Conservation (phyloP, 192 early-diverging fungal species). For the Coemansia sp. region DNA sequence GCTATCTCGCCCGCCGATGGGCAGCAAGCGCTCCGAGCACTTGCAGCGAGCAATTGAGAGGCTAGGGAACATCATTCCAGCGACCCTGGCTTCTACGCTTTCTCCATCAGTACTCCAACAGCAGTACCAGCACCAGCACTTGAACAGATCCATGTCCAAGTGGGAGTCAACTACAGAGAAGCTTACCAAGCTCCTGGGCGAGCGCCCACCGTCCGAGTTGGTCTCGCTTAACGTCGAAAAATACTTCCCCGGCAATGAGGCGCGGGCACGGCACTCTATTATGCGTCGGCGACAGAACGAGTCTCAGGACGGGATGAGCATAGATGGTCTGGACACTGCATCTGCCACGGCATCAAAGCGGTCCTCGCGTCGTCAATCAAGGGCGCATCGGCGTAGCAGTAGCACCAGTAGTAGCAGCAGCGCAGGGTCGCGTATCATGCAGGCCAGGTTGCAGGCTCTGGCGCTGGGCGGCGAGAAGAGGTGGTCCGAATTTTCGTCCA, state of each 20-base stretch:
- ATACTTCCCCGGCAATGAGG: conserved; percentile 84
- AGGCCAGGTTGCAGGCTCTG: conserved; percentile 27
- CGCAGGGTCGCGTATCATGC: conserved; percentile 31
- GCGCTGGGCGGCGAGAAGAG: conserved; percentile 28
- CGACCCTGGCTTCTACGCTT: background rate
- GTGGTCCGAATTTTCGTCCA: conserved; percentile 37
- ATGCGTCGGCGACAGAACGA: conserved; percentile 45
- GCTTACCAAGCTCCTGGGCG: conserved; percentile 84
- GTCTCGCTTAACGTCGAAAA: conserved; percentile 89
- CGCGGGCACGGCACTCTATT: conserved; percentile 55
- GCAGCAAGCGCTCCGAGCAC: conserved; percentile 45
- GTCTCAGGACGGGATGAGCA: conserved; percentile 26
- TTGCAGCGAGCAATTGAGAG: conserved; percentile 47
- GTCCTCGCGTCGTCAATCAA: conserved; percentile 36
- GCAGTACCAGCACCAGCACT: conserved; percentile 17
- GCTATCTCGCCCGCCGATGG: conserved; percentile 50
- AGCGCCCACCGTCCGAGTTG: conserved; percentile 90
- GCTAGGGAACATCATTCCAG: conserved; percentile 45
- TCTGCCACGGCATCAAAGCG: conserved; percentile 4
- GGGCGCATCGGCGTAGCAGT: conserved; percentile 33
- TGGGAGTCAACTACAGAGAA: conserved; percentile 56
- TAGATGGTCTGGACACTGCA: conserved; percentile 15
- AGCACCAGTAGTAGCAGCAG: conserved; percentile 23
- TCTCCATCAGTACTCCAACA: conserved; percentile 15
- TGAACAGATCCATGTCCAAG: conserved; percentile 25